Evolutionary conservation across 176 grass and related monocot genomes (phyloP).

Genomic region (Secale cereale): DNA sequence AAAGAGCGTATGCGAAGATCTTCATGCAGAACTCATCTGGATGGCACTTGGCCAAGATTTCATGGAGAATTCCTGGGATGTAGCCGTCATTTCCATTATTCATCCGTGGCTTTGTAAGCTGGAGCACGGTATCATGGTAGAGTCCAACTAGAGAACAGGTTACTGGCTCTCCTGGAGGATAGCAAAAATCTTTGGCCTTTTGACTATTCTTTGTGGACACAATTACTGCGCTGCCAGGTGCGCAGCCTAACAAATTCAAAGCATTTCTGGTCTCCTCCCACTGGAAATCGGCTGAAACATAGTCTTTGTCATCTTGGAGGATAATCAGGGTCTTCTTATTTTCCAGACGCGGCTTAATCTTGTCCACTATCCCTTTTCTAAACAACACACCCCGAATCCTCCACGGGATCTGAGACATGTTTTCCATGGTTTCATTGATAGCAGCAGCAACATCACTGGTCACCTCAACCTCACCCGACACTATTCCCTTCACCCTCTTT

Average conservation of each 20-base stretch:
- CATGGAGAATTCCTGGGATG: background rate
- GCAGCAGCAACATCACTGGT: background rate
- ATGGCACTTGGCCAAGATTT: background rate
- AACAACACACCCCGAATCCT: background rate
- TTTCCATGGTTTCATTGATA: background rate
- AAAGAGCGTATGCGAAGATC: background rate
- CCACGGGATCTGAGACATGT: background rate
- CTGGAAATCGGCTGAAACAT: background rate
- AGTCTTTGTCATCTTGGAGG: background rate
- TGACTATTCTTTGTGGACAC: background rate
- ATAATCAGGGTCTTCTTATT: background rate
- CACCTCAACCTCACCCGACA: background rate
- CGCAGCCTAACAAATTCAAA: background rate
- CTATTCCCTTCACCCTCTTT: too few species aligned
- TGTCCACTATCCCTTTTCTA: background rate
- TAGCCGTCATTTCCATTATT: background rate
- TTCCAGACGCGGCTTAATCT: background rate
- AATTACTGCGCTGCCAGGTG: background rate
- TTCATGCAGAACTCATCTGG: conserved; percentile 9
- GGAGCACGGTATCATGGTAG: background rate
- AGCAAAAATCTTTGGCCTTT: background rate
- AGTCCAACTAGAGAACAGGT: background rate
- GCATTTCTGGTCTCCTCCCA: background rate
- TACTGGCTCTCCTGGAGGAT: background rate
- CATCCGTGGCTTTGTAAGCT: background rate